These are phyloP conservation scores for Beauveria asiatica DNA, from an alignment of 2,329 filamentous ascomycete genomes.

Conservation along the genomic window DNA sequence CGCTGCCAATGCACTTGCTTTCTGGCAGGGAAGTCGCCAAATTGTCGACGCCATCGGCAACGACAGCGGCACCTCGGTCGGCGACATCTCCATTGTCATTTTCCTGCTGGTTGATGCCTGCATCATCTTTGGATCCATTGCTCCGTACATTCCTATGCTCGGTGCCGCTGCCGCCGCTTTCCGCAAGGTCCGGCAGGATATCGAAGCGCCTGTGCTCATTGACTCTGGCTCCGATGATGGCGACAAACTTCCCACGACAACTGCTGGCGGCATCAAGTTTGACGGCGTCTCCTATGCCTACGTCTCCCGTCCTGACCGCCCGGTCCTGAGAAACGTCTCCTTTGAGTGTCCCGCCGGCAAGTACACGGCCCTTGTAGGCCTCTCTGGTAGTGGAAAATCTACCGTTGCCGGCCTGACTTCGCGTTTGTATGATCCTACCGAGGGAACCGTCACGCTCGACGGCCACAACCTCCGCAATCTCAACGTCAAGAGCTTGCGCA, in stretches of 20 bases:
- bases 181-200: conserved; percentile 48
- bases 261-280: conserved; percentile 27
- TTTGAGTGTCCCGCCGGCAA: conserved; percentile 40
- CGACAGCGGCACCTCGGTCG: conserved; percentile 28
- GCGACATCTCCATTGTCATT: conserved; percentile 53
- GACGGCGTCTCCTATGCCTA: conserved; percentile 37
- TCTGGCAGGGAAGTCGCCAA: conserved; percentile 56
- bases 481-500: conserved; percentile 36
- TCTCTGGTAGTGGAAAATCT: conserved; percentile 50
- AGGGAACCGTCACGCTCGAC: conserved; percentile 39
- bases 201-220: conserved; percentile 41
- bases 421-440: conserved; percentile 48
- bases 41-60: conserved; percentile 32
- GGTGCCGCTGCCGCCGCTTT: conserved; percentile 50
- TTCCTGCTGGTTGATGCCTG: conserved; percentile 56
- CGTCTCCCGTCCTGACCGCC: conserved; percentile 31
- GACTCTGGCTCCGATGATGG: conserved; percentile 30
- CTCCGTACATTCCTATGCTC: conserved; percentile 54
- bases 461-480: conserved; percentile 38
- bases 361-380: conserved; percentile 48
- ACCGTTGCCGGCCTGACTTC: conserved; percentile 47
- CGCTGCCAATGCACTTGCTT: conserved; percentile 57
- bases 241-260: conserved; percentile 37
- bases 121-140: conserved; percentile 54
- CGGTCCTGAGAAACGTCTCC: conserved; percentile 35